Evolutionary conservation across 176 grass and related monocot species (phyloP), one percentile per base, ranked within the genome.

Genomic region (Zea luxurians): DNA sequence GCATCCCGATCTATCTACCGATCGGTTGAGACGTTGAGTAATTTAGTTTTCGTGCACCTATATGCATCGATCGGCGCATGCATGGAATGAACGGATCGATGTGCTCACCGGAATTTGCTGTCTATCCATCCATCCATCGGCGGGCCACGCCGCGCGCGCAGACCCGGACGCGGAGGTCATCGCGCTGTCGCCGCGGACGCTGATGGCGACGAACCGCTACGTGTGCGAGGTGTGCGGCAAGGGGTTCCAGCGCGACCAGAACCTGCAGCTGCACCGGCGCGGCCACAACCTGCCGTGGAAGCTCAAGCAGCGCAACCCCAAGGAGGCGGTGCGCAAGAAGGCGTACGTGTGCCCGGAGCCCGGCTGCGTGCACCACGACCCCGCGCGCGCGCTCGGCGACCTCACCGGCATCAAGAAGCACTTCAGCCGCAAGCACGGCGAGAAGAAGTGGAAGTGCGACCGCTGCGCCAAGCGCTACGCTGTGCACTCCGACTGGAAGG

Each of bases 401-500:
- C 90, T 99, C 64, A 99, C 96, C 0, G 96, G 96, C 10, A 93
- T 99, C 90, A 99, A 99, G 89, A 99, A 99, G 86, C 96, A 99
- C 81, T 99, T 96, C 90, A 91, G 86, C 83, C 82, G 96, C 78
- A 99, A 99, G 86, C 96, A 99, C 37, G 96, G 96, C 27, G 96
- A 99, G 80, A 99, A 99, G 88, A 99, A 99, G 92, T 99, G 96
- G 96, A 95, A 95, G 90, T 99, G 96, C 55, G 96, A 99, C 46
- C 90, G 92, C 54, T 99, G 96, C 78, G 84, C 92, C 57, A 99
- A 99, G 88, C 91, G 91, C 75, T 99, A 99, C 71, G 96, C 96
- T 7, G 96, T 99, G 8, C 96, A 95, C 11, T 99, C 96, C 49
- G 96, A 99, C 49, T 99, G 96, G 96, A 99, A 99, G 83, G 96